Conservation (phyloP, 139 green algal species). For the Chlorella sp. region DNA sequence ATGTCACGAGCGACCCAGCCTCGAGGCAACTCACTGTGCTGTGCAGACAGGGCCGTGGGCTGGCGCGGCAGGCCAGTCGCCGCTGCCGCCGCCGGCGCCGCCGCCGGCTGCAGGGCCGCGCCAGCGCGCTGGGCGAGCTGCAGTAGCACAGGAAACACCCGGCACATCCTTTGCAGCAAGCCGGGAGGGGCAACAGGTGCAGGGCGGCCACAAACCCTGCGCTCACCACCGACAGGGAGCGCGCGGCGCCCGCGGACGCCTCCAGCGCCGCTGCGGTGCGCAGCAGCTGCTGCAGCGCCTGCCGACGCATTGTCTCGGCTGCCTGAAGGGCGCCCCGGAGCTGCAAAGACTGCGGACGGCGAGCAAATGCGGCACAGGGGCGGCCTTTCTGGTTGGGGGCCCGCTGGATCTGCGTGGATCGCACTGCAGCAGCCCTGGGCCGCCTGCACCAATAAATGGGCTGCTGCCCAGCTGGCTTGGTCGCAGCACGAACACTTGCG, state of each 20-base stretch:
- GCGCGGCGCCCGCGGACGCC: background rate
- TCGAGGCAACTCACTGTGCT: background rate
- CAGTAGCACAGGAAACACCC: background rate
- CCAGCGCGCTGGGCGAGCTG: background rate
- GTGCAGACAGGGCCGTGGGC: background rate
- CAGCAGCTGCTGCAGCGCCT: conserved; percentile 12
- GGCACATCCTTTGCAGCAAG: background rate
- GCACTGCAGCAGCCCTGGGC: too few relatives aligned
- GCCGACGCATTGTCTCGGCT: background rate
- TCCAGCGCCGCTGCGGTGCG: conserved; percentile 2
- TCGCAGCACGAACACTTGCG: background rate
- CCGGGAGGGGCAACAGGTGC: background rate
- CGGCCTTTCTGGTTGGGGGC: too few relatives aligned
- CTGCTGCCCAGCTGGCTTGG: background rate
- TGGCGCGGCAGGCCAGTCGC: background rate
- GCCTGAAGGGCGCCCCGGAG: background rate
- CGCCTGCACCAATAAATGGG: too few relatives aligned
- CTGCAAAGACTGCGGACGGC: too few relatives aligned
- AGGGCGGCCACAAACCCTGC: background rate
- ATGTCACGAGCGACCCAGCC: background rate
- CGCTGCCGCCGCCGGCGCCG: background rate
- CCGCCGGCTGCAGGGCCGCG: background rate
- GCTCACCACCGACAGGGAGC: conserved; percentile 8
- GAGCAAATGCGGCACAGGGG: too few relatives aligned
- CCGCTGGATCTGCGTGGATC: too few relatives aligned